phyloP scores from a whole-genome alignment of 2,329 filamentous ascomycete species.

The Cadophora malorum region DNA sequence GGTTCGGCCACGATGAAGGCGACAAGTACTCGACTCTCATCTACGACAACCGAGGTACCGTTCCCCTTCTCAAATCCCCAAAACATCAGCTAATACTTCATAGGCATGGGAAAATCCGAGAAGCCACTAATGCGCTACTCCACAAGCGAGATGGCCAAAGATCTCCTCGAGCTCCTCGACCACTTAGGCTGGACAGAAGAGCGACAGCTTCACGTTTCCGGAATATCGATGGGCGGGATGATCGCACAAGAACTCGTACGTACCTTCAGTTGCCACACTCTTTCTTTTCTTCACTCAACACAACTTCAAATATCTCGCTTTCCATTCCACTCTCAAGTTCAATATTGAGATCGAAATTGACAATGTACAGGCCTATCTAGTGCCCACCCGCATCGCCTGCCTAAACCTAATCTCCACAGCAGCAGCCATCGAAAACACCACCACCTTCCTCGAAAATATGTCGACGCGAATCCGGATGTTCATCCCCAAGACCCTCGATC shows the following conservation, averaged over 20 bases:
- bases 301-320: no score
- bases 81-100: constrained; percentile 17
- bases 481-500: constrained; percentile 74
- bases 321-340: no score
- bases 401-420: constrained; percentile 68
- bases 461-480: constrained; percentile 61
- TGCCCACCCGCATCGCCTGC: constrained; percentile 59
- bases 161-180: constrained; percentile 72
- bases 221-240: constrained; percentile 90
- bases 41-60: constrained; percentile 75
- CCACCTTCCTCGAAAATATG: constrained; percentile 69
- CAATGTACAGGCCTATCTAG: constrained; percentile 50
- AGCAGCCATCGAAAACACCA: constrained; percentile 65
- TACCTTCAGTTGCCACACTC: no score
- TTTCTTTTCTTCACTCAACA: no score
- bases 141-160: constrained; percentile 83
- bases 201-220: constrained; percentile 70
- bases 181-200: constrained; percentile 71
- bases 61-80: constrained; percentile 1
- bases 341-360: no score
- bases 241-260: constrained; percentile 80
- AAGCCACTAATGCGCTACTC: constrained; percentile 81
- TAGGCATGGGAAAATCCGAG: constrained; percentile 76
- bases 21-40: constrained; percentile 76
- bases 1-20: constrained; percentile 76